These are phyloP conservation scores for Saccharomycopsis guyanensis DNA, from an alignment of 805 yeast genomes.

Conservation along the genomic window DNA sequence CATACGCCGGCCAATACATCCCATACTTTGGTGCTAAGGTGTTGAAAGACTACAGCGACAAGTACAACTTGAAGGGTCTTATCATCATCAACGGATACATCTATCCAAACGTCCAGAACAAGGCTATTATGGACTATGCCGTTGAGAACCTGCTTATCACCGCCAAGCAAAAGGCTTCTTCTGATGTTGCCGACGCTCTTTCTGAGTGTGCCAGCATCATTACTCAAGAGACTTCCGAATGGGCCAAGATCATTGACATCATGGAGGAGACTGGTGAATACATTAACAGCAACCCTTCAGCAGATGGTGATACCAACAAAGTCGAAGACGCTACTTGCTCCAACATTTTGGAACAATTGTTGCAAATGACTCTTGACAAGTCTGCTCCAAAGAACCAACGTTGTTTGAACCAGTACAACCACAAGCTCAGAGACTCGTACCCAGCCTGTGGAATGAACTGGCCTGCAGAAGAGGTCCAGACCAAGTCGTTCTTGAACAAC, in stretches of 20 bases:
- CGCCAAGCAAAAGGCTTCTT: conserved; percentile 3
- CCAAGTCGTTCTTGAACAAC: conserved; percentile 44
- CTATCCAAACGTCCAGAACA: conserved; percentile 71
- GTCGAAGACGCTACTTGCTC: conserved; percentile 9
- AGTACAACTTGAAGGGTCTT: conserved; percentile 48
- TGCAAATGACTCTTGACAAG: conserved; percentile 9
- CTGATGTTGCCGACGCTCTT: conserved; percentile 6
- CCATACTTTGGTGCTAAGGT: conserved; percentile 76
- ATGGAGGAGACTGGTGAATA: conserved; percentile 20
- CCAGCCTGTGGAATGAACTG: conserved; percentile 80
- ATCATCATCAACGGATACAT: conserved; percentile 94
- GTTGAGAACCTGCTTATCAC: conserved; percentile 12
- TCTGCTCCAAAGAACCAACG: conserved; percentile 27
- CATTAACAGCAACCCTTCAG: conserved; percentile 4
- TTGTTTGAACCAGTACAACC: conserved; percentile 83
- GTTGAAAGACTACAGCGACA: conserved; percentile 26
- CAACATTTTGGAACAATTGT: conserved; percentile 5
- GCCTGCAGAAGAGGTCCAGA: conserved; percentile 60
- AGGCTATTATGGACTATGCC: conserved; percentile 13
- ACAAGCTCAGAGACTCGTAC: conserved; percentile 57
- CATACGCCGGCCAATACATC: conserved; percentile 94
- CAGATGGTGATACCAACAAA: conserved; percentile 10
- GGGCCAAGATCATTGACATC: conserved; percentile 9
- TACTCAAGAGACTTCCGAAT: conserved; percentile 1
- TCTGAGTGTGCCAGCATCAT: conserved; percentile 5